Conservation (phyloP, 768 basidiomycete species). For the Calocera cornea region DNA sequence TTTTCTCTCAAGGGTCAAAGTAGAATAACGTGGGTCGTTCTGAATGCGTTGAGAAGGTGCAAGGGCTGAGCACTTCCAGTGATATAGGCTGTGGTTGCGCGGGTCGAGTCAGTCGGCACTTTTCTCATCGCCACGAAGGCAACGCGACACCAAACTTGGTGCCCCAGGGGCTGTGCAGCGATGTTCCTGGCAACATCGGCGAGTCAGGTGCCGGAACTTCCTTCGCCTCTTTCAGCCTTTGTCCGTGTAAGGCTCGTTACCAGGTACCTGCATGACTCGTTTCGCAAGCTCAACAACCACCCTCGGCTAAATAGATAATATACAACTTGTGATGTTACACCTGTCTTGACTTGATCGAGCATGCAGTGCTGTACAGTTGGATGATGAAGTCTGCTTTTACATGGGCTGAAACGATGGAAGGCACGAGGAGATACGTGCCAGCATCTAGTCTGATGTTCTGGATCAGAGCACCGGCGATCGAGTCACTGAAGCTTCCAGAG, state of each 20-base stretch:
- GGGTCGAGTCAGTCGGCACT: background rate
- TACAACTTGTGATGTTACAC: background rate
- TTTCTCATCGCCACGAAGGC: no score
- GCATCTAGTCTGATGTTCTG: background rate
- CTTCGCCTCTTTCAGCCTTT: no score
- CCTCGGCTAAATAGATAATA: no score
- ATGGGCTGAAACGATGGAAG: background rate
- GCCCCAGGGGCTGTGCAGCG: no score
- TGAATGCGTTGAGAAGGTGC: background rate
- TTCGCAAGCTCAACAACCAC: no score
- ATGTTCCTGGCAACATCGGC: no score
- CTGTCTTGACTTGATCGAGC: background rate
- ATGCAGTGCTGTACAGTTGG: background rate
- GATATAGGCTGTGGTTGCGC: background rate
- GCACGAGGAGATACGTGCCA: background rate
- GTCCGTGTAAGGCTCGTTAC: no score
- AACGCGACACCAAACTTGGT: no score
- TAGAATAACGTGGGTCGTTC: background rate
- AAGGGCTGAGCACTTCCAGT: background rate
- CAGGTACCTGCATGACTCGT: no score
- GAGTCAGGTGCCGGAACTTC: no score
- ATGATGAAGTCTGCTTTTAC: background rate
- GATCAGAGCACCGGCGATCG: background rate
- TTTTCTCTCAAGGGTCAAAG: background rate
- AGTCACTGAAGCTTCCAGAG: background rate